These are phyloP conservation scores for Lentinula novae-zelandiae DNA, from an alignment of 1,284 basidiomycete species.

Conservation along the genomic window DNA sequence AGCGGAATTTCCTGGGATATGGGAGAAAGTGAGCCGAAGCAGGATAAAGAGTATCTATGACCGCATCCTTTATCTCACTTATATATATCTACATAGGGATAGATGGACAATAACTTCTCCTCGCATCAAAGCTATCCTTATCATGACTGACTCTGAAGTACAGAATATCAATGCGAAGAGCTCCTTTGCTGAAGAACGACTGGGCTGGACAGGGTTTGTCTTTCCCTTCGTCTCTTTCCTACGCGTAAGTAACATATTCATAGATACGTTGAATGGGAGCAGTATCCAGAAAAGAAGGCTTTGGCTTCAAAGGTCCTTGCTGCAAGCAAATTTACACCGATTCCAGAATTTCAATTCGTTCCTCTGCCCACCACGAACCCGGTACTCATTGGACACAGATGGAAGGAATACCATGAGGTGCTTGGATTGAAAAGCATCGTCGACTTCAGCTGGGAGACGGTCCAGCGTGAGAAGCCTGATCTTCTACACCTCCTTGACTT, in stretches of 20 bases:
- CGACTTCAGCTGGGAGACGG: constrained; percentile 50
- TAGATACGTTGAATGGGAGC: constrained; percentile 49
- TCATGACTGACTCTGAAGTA: background rate
- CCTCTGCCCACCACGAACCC: constrained; percentile 52
- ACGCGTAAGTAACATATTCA: background rate
- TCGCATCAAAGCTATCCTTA: background rate
- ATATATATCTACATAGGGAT: background rate
- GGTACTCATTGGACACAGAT: constrained; percentile 46
- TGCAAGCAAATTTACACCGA: constrained; percentile 36
- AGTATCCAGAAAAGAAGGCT: constrained; percentile 39
- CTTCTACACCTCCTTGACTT: constrained; percentile 52
- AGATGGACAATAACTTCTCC: background rate
- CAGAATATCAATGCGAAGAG: constrained; percentile 12
- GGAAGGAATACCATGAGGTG: constrained; percentile 52
- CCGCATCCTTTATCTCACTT: background rate
- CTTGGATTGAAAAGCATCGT: constrained; percentile 45
- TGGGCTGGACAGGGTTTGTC: constrained; percentile 32
- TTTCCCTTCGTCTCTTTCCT: background rate
- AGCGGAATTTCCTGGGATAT: background rate
- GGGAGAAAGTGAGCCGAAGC: background rate
- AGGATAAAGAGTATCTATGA: background rate
- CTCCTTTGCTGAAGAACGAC: constrained; percentile 31
- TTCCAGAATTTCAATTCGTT: constrained; percentile 49
- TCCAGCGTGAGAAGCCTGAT: constrained; percentile 50
- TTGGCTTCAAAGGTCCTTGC: constrained; percentile 37